A percentile compares a stretch with the other conserved stretches of the same genome.
phyloP scores from a whole-genome alignment of 2,329 filamentous ascomycete genomes.

The Talaromyces islandicus region DNA sequence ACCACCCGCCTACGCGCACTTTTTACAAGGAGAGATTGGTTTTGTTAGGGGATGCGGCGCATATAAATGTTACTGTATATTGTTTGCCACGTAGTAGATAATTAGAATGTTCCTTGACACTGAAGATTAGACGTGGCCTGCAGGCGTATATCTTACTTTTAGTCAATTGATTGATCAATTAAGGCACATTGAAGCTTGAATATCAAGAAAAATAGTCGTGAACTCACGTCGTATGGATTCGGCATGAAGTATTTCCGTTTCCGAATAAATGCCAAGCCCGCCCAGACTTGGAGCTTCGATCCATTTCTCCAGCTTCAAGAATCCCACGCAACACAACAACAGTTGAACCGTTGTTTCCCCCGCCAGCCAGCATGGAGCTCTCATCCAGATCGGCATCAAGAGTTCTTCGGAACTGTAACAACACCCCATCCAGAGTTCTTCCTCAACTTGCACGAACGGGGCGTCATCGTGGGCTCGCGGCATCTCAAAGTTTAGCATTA shows the following conservation, averaged over 20 bases:
- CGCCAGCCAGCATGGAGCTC: constrained; percentile 28
- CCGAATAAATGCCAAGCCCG: not conserved
- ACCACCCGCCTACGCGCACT: constrained; percentile 11
- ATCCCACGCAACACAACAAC: not conserved
- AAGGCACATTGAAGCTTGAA: too few species aligned
- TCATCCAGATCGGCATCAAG: constrained; percentile 29
- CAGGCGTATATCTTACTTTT: too few species aligned
- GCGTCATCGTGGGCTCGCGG: constrained; percentile 15
- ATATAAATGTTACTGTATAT: too few species aligned
- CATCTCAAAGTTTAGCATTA: constrained; percentile 2
- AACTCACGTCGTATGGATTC: too few species aligned
- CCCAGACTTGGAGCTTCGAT: not conserved
- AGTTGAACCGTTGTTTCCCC: not conserved
- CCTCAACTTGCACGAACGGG: constrained; percentile 17
- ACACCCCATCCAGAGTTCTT: constrained; percentile 17
- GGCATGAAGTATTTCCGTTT: not conserved
- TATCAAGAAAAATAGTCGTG: too few species aligned
- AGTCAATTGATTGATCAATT: too few species aligned
- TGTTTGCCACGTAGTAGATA: too few species aligned
- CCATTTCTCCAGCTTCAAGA: not conserved
- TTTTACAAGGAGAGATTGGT: too few species aligned
- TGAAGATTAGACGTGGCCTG: too few species aligned
- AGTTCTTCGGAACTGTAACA: constrained; percentile 23
- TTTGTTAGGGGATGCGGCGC: constrained; percentile 16
- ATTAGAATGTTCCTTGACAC: too few species aligned